Evolutionary conservation across 768 basidiomycete genomes (phyloP).

Genomic region (Trametes sanguinea): DNA sequence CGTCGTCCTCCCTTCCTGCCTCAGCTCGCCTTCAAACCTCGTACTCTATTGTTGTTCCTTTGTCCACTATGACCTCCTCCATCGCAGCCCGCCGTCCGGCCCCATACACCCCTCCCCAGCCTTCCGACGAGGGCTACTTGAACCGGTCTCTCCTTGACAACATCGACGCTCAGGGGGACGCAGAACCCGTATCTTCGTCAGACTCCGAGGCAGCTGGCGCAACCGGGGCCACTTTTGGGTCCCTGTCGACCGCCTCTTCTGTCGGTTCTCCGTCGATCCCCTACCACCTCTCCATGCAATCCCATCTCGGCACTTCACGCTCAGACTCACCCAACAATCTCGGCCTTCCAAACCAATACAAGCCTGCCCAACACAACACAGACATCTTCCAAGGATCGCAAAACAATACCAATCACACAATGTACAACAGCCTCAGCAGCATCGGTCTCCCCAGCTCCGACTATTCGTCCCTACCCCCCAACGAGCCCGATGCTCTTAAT

Average conservation of each 20-base stretch:
- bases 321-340: constrained; percentile 54
- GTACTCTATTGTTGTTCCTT: constrained; percentile 26
- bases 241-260: constrained; percentile 56
- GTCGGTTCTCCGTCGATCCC: constrained; percentile 53
- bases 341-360: constrained; percentile 37
- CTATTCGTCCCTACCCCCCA: constrained; percentile 36
- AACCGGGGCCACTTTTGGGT: constrained; percentile 48
- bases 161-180: constrained; percentile 81
- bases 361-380: constrained; percentile 36
- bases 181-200: constrained; percentile 59
- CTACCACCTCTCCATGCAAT: constrained; percentile 52
- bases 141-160: constrained; percentile 84
- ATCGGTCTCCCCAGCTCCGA: constrained; percentile 37
- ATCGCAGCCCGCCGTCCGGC: constrained; percentile 34
- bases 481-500: constrained; percentile 37
- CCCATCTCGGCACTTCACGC: constrained; percentile 44
- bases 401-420: constrained; percentile 34
- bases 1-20: constrained; percentile 21
- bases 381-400: constrained; percentile 36
- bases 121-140: constrained; percentile 76
- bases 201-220: constrained; percentile 49
- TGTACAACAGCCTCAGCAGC: constrained; percentile 50
- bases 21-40: constrained; percentile 22
- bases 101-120: constrained; percentile 32
- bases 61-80: constrained; percentile 38